Base-by-base conservation (phyloP, 257 asterid species). In the Striga asiatica region DNA sequence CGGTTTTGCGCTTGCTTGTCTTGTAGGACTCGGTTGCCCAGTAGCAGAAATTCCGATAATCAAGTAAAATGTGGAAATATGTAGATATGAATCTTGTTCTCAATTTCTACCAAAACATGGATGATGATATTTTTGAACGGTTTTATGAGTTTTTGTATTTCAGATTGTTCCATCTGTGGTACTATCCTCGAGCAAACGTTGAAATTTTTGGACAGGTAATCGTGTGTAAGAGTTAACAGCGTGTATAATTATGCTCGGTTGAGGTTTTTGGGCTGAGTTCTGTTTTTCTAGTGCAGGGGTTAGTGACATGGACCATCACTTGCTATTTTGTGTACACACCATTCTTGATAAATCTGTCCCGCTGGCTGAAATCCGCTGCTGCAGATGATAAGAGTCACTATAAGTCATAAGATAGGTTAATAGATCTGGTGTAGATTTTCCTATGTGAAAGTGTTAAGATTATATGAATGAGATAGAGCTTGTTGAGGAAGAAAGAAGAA, bases 321-420 rank as follows among this genome's bases (percentile, higher is more conserved):
- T 87, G 96, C 77, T 87, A 83, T 63, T 83, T 83, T 54, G 83
- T 75, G 19, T 83, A 83, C 54, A 76, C 84, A 7, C 81, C 76
- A 27, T 81, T 87, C 81, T 60, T 87, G 83, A 63, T 74, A 35
- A 76, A 74, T 63, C 71, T 87, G 31, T 68, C 87, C 1, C 84
- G 94, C 13, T 81, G 76, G 81, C 71, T 83, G 7, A 79, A 67
- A 54, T 53, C 74, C 50, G 7, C 61, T 9, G 14, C 66, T 13
- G 22, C 67, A 56, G 65, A 61, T 53, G 42, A n/a, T n/a, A n/a
- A n/a, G n/a, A n/a, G n/a, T n/a, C n/a, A n/a, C n/a, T n/a, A n/a
- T n/a, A n/a, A n/a, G n/a, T n/a, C n/a, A n/a, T n/a, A n/a, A 1
- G 35, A 29, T 29, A 1, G 35, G 8, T 29, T 1, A 29, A 29